phyloP scores from a whole-genome alignment of 805 yeast species.

The Candida khao-thaluensis region DNA sequence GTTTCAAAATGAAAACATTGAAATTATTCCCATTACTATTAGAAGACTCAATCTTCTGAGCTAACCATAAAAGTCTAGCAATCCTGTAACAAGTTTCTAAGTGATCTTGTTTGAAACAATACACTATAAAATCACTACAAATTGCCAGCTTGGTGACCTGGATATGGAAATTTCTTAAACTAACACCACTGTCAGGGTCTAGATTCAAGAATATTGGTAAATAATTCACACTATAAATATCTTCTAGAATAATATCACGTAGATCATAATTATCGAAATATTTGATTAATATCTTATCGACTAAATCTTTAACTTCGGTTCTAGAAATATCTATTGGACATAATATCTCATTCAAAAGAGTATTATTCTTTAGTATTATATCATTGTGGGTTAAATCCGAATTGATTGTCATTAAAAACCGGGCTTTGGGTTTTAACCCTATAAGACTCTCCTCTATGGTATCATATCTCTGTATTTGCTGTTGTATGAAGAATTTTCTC shows the following conservation, averaged over 20 bases:
- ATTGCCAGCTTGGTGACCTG: conserved; percentile 80
- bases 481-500: conserved; percentile 42
- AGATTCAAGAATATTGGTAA: conserved; percentile 55
- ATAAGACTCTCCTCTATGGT: background rate
- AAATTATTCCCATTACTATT: conserved; percentile 7
- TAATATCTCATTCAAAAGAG: conserved; percentile 54
- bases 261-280: conserved; percentile 17
- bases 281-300: conserved; percentile 17
- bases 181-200: conserved; percentile 72
- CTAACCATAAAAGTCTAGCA: conserved; percentile 36
- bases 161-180: conserved; percentile 79
- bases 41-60: conserved; percentile 29
- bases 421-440: conserved; percentile 18
- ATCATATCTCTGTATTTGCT: conserved; percentile 20
- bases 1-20: conserved; percentile 15
- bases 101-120: conserved; percentile 47
- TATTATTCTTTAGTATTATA: conserved; percentile 50
- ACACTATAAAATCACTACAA: conserved; percentile 75
- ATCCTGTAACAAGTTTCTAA: conserved; percentile 19
- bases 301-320: conserved; percentile 26
- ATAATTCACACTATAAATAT: conserved; percentile 41
- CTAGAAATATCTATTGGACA: conserved; percentile 46
- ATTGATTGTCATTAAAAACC: conserved; percentile 41
- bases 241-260: conserved; percentile 35
- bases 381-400: conserved; percentile 11